phyloP scores from a whole-genome alignment of 768 basidiomycete genomes.

The Boletus sp. region DNA sequence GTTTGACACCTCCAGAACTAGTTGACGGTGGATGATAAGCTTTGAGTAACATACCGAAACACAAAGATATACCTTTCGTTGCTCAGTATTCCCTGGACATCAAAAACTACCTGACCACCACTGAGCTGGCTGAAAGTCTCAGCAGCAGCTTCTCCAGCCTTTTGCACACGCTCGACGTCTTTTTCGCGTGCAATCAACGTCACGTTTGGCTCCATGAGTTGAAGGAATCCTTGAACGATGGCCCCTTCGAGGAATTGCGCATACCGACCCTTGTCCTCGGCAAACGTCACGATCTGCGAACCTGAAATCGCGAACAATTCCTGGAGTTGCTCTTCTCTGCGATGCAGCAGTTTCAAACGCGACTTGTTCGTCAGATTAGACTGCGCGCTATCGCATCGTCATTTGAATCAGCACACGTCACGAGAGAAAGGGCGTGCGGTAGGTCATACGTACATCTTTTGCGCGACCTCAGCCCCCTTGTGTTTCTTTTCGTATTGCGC shows the following conservation, averaged over 20 bases:
- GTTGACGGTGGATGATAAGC: not conserved
- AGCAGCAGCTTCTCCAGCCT: conserved; percentile 65
- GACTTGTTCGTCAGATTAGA: conserved; percentile 97
- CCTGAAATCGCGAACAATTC: conserved; percentile 81
- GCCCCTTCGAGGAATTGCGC: conserved; percentile 78
- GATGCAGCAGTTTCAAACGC: conserved; percentile 84
- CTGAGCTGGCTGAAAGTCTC: conserved; percentile 74
- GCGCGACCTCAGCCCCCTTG: conserved; percentile 89
- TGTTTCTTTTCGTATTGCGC: conserved; percentile 93
- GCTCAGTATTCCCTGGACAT: conserved; percentile 57
- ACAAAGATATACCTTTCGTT: conserved; percentile 59
- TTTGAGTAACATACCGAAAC: not conserved
- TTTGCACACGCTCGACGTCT: conserved; percentile 59
- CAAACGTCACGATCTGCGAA: conserved; percentile 56
- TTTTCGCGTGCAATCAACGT: conserved; percentile 65
- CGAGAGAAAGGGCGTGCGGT: not conserved
- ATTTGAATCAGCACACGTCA: conserved; percentile 2
- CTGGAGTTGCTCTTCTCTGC: conserved; percentile 89
- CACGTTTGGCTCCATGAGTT: conserved; percentile 73
- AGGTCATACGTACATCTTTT: conserved; percentile 79
- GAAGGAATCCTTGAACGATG: conserved; percentile 83
- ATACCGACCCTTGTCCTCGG: conserved; percentile 68
- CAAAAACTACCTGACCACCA: conserved; percentile 59
- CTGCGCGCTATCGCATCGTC: conserved; percentile 60
- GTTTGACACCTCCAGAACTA: conserved; percentile 84